phyloP scores from a whole-genome alignment of 2,329 filamentous ascomycete species.

The Penicillium olsonii region DNA sequence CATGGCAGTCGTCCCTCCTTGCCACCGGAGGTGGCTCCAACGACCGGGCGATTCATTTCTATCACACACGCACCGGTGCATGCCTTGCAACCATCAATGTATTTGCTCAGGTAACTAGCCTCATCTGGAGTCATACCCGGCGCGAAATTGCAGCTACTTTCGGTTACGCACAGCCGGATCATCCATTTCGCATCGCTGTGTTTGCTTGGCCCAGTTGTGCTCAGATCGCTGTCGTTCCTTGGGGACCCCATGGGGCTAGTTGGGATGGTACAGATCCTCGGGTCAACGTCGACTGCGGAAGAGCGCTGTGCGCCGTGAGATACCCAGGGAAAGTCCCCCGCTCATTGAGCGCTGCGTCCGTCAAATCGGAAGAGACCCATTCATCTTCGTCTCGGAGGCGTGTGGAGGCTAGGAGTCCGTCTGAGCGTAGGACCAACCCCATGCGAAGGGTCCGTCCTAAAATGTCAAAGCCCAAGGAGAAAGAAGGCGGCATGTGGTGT shows the following conservation, averaged over 20 bases:
- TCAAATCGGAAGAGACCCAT: conserved; percentile 14
- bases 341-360: conserved; percentile 12
- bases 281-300: conserved; percentile 38
- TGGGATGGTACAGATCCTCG: conserved; percentile 30
- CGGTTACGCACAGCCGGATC: conserved; percentile 87
- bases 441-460: conserved; percentile 21
- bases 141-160: conserved; percentile 92
- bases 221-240: conserved; percentile 82
- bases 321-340: conserved; percentile 68
- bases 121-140: conserved; percentile 84
- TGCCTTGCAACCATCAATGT: conserved; percentile 89
- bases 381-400: conserved; percentile 11
- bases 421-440: not conserved
- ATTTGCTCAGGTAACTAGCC: conserved; percentile 85
- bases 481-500: conserved; percentile 58
- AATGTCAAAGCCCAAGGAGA: conserved; percentile 34
- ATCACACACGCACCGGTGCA: conserved; percentile 79
- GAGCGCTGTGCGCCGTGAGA: conserved; percentile 80
- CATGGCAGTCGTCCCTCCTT: conserved; percentile 83
- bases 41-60: conserved; percentile 95
- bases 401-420: not conserved
- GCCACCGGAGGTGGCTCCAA: conserved; percentile 92
- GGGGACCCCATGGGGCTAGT: conserved; percentile 59
- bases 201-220: conserved; percentile 93
- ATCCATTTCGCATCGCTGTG: conserved; percentile 84